These are phyloP conservation scores for Elongisporangium undulatum DNA, from an alignment of 352 stramenopile genomes.

Conservation along the genomic window DNA sequence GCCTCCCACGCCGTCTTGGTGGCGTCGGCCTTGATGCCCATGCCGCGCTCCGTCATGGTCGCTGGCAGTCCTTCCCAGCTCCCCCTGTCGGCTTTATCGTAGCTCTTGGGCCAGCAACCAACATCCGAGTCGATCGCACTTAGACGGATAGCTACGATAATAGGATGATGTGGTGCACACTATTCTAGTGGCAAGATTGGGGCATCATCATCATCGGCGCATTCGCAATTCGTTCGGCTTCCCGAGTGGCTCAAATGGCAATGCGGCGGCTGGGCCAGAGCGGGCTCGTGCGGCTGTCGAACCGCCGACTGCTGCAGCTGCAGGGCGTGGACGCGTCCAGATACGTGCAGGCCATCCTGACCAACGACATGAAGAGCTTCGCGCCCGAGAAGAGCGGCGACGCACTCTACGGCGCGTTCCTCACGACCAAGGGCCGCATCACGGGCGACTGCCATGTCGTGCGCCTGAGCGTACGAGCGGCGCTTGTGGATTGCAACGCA, in stretches of 20 bases:
- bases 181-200: neutral
- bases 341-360: conserved; percentile 82
- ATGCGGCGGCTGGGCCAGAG: conserved; percentile 25
- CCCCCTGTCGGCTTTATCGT: too few species aligned
- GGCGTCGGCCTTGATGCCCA: conserved; percentile 84
- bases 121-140: neutral
- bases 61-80: neutral
- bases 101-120: neutral
- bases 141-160: neutral
- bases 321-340: conserved; percentile 59
- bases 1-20: conserved; percentile 88
- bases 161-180: neutral
- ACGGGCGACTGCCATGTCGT: conserved; percentile 77
- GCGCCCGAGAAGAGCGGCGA: conserved; percentile 27
- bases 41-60: conserved; percentile 77
- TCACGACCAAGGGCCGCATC: conserved; percentile 75
- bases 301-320: conserved; percentile 62
- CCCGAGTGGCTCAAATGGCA: neutral
- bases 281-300: conserved; percentile 42
- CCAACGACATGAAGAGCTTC: conserved; percentile 78
- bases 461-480: conserved; percentile 32
- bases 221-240: neutral
- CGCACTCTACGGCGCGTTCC: conserved; percentile 72
- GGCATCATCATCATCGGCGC: neutral
- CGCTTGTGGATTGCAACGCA: conserved; percentile 1